A percentile compares a stretch with the other conserved stretches of the same genome.
Evolutionary conservation across 2,329 filamentous ascomycete species (phyloP).

Genomic region (Cordyceps javanica): DNA sequence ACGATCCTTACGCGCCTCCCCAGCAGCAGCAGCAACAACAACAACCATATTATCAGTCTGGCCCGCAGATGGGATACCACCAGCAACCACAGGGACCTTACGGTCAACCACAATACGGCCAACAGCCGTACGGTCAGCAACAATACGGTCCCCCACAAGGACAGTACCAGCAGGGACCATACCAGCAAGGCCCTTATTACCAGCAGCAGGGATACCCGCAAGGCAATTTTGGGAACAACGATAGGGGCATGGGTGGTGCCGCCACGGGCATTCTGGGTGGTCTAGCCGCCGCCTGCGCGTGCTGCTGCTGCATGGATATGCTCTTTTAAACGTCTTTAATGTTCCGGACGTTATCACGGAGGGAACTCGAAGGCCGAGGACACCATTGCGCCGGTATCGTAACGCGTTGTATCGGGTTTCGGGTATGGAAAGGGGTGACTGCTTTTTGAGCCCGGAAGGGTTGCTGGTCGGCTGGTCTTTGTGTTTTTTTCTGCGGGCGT

Average conservation of each 20-base stretch:
- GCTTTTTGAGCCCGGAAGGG: background rate
- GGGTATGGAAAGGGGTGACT: background rate
- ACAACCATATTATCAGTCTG: too few relatives aligned
- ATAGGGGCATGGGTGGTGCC: slow-evolving; percentile 17
- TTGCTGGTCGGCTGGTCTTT: background rate
- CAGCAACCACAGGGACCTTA: background rate
- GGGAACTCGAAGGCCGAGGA: background rate
- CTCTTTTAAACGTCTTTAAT: slow-evolving; percentile 39
- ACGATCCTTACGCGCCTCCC: slow-evolving; percentile 23
- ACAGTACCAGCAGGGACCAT: slow-evolving; percentile 6
- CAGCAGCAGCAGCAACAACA: slow-evolving; percentile 30
- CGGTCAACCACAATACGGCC: slow-evolving; percentile 36
- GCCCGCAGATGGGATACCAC: too few relatives aligned
- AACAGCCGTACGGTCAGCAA: slow-evolving; percentile 29
- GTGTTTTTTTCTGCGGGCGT: background rate
- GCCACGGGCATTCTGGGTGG: slow-evolving; percentile 36
- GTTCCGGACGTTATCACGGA: background rate
- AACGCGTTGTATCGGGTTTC: background rate
- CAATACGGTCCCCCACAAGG: slow-evolving; percentile 1
- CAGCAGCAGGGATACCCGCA: slow-evolving; percentile 18
- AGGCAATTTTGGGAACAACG: slow-evolving; percentile 31
- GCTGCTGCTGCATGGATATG: slow-evolving; percentile 53
- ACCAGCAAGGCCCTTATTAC: slow-evolving; percentile 26
- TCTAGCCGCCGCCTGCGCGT: slow-evolving; percentile 45
- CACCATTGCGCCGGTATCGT: background rate